These are phyloP conservation scores for Neurospora sp. DNA, from an alignment of 495 filamentous ascomycete genomes.

Conservation along the genomic window DNA sequence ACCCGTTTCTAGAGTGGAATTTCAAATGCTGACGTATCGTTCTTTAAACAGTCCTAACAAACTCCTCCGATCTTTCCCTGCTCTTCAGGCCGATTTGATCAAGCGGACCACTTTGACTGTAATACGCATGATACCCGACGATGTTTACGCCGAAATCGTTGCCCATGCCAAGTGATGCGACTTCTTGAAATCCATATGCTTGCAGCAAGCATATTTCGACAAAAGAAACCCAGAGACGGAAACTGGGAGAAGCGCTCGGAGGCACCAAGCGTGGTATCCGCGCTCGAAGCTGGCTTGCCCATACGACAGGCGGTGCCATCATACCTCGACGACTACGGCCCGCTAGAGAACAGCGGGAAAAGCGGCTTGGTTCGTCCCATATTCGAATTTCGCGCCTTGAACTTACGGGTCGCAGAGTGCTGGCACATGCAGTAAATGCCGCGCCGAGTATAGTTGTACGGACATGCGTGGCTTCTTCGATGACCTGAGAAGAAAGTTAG, in stretches of 20 bases:
- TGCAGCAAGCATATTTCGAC: neutral
- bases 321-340: neutral
- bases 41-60: slow-evolving; percentile 64
- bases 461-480: no score
- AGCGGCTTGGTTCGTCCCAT: neutral
- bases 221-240: neutral
- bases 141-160: slow-evolving; percentile 82
- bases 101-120: slow-evolving; percentile 70
- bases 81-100: slow-evolving; percentile 69
- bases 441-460: neutral
- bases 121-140: slow-evolving; percentile 75
- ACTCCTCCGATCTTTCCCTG: slow-evolving; percentile 80
- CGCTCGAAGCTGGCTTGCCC: neutral
- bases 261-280: neutral
- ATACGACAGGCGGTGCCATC: neutral
- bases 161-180: slow-evolving; percentile 60
- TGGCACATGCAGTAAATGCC: neutral
- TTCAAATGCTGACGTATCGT: slow-evolving; percentile 8
- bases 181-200: neutral
- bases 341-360: neutral
- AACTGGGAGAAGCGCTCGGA: neutral
- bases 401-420: neutral
- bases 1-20: neutral
- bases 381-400: neutral
- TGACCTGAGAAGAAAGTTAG: no score